Evolutionary conservation across 768 basidiomycete genomes (phyloP).

Genomic region (Auriscalpium vulgare): DNA sequence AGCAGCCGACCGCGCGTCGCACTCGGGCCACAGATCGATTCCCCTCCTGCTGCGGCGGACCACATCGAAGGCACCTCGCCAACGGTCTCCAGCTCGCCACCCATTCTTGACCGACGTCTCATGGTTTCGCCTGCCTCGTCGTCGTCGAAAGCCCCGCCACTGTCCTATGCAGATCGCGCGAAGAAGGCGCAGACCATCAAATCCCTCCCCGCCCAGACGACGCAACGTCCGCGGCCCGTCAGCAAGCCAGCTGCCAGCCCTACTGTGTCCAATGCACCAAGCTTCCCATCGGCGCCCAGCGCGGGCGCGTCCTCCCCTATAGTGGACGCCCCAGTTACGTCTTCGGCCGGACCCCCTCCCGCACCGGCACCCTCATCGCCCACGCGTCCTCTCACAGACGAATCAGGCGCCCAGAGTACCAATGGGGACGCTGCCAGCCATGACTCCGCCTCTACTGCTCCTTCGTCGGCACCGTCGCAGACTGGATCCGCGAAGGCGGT

Average conservation of each 20-base stretch:
- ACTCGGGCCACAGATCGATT: too few relatives aligned
- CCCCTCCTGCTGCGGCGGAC: too few relatives aligned
- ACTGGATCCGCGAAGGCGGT: constrained; percentile 9
- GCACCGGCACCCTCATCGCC: constrained; percentile 1
- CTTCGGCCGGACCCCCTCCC: constrained; percentile 3
- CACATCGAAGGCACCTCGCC: not conserved
- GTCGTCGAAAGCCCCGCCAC: constrained; percentile 28
- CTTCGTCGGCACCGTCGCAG: constrained; percentile 8
- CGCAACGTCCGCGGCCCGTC: constrained; percentile 7
- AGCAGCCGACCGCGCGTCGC: too few relatives aligned
- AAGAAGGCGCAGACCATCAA: constrained; percentile 30
- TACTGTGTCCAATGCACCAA: constrained; percentile 3
- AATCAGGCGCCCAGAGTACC: not conserved
- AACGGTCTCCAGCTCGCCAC: constrained; percentile 6
- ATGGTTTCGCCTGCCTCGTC: constrained; percentile 25
- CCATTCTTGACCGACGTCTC: constrained; percentile 18
- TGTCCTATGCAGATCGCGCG: constrained; percentile 43
- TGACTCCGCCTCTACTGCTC: constrained; percentile 3
- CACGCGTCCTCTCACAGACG: not conserved
- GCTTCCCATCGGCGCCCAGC: not conserved
- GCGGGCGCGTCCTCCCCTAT: constrained; percentile 1
- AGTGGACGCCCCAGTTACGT: constrained; percentile 1
- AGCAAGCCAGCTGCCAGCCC: not conserved
- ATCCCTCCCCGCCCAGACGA: not conserved
- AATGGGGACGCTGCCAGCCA: not conserved